Conservation (phyloP, 2,329 filamentous ascomycete genomes). For the Pestalotiopsis sp. region DNA sequence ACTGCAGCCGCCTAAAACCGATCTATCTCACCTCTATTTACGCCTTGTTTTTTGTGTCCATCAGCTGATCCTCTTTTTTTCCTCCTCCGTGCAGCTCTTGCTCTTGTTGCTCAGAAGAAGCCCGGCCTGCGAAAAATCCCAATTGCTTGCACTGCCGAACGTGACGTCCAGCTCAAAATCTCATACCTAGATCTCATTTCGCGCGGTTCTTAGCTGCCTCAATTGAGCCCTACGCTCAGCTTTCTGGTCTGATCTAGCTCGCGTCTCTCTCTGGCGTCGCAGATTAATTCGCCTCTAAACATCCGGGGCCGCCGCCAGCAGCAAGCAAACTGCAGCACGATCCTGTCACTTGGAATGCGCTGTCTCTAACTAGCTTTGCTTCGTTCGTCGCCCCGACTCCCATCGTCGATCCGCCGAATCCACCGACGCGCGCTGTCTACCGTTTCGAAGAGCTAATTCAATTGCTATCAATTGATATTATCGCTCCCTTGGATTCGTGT, state of each 20-base stretch:
- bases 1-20: neutral
- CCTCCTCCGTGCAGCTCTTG: neutral
- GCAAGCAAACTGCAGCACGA: neutral
- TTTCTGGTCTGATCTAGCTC: neutral
- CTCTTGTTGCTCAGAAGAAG: neutral
- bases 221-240: neutral
- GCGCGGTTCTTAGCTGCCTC: neutral
- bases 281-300: neutral
- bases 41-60: neutral
- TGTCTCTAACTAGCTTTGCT: constrained; percentile 6
- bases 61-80: neutral
- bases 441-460: neutral
- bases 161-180: neutral
- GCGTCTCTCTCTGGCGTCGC: neutral
- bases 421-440: neutral
- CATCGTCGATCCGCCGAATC: neutral
- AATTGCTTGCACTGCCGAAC: neutral
- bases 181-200: neutral
- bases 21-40: neutral
- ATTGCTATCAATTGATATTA: neutral
- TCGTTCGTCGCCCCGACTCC: neutral
- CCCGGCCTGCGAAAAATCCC: neutral
- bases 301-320: neutral
- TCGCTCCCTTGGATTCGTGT: neutral
- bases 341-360: constrained; percentile 6